Evolutionary conservation across 768 basidiomycete genomes (phyloP), one percentile per base, ranked within the genome.

Genomic region (Mycena albidolilacea): DNA sequence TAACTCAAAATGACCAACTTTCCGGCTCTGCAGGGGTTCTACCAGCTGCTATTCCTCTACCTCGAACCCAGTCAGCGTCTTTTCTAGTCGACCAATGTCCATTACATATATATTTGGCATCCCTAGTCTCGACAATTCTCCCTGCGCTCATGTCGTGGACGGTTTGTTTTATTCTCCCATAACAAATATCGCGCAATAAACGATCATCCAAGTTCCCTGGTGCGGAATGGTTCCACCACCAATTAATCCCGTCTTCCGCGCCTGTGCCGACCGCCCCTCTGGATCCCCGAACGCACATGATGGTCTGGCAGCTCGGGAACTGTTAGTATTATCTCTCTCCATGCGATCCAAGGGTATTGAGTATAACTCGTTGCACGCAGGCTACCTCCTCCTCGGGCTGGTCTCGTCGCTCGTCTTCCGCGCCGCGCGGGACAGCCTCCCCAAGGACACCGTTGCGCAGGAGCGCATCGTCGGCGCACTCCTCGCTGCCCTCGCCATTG

Each of bases 391-490:
- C 1, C 81, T 93, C 0, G 89, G 89, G n/a, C 81, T 94, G 71
- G 84, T 93, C 59, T 90, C 91, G 11, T 88, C 90, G 6, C 77
- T 93, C 35, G 91, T 91, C 11, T 92, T 93, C 78, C 89, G 93
- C 35, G 90, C 90, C 2, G 85, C 91, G 35, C 82, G 91, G 71
- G 91, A 93, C 75, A 83, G 90, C 0, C 79, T 94, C 17, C 85
- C 86, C 0, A 76, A 87, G 58, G 86, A 92, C 75, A 89, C 87
- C 4, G 85, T 84, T 21, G 88, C 88, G 4, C 93, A 94, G 78
- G 93, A 95, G 77, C 88, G 88, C 60, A 88, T 95, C 65, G 76
- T 94, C 11, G 92, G 92, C 30, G 87, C 91, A 4, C 85, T 87
- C 66, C 82, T 94, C 66, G 83, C 86, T 46, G 90, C 91, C 2